phyloP scores from a whole-genome alignment of 2,329 filamentous ascomycete species.

The Colletotrichum cordylinicola region DNA sequence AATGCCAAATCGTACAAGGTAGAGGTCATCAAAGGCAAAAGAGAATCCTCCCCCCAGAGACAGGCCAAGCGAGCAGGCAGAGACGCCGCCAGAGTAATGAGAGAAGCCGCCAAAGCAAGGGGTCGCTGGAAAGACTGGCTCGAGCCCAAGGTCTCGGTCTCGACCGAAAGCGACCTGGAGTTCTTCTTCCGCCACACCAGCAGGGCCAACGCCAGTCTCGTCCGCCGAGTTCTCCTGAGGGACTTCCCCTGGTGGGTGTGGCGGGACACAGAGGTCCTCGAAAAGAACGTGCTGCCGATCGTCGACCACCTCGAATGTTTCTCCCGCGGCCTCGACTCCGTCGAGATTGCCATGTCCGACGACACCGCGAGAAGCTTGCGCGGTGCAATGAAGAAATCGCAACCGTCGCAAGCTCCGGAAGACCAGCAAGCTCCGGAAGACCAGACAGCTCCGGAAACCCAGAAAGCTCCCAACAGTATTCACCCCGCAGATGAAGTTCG shows the following conservation, averaged over 20 bases:
- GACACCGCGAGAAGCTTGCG: neutral
- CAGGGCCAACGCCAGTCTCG: neutral
- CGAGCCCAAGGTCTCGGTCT: neutral
- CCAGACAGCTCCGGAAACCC: too few relatives aligned
- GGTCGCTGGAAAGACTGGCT: neutral
- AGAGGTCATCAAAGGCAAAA: neutral
- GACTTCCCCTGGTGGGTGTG: neutral
- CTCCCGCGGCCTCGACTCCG: neutral
- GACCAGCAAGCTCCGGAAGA: neutral
- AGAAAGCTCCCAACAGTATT: neutral
- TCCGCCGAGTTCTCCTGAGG: neutral
- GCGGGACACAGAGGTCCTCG: neutral
- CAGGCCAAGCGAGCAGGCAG: rapidly evolving
- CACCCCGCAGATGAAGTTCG: neutral
- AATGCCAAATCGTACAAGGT: neutral
- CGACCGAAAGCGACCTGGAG: neutral
- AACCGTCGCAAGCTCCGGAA: neutral
- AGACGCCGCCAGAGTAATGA: neutral
- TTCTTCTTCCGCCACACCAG: neutral
- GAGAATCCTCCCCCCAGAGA: rapidly evolving
- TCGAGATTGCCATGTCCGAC: neutral
- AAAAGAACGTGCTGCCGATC: neutral
- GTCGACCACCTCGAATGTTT: neutral
- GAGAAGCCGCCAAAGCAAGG: neutral
- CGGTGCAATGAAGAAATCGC: neutral